A percentile compares a stretch with the other conserved stretches of the same genome.
Conservation (phyloP, 148 eudicot species). For the Rhododendron ovatum region DNA sequence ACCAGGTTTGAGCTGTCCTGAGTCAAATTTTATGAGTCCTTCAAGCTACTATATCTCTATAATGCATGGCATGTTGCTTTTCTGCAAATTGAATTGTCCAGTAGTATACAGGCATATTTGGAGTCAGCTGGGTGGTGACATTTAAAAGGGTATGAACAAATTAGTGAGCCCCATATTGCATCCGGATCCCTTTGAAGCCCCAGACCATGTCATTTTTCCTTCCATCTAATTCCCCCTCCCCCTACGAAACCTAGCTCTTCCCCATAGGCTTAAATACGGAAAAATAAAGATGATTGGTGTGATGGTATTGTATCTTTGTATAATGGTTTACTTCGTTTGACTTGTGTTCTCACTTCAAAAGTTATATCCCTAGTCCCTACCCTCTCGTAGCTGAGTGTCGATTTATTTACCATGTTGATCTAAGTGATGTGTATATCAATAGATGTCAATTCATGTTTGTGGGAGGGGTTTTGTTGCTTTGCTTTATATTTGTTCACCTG, state of each 20-base stretch:
- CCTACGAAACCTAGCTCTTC: not conserved
- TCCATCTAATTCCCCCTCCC: not conserved
- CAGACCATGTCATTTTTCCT: not conserved
- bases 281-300: not conserved
- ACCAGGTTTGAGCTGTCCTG: constrained; percentile 46
- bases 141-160: not conserved
- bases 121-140: not conserved
- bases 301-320: not conserved
- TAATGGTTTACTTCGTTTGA: not conserved
- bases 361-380: not conserved
- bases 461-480: not conserved
- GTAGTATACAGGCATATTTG: not conserved
- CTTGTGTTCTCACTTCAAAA: not conserved
- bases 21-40: not conserved
- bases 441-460: not conserved
- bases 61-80: not conserved
- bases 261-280: not conserved
- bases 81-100: not conserved
- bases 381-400: not conserved
- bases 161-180: not conserved
- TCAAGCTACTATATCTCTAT: not conserved
- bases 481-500: not conserved
- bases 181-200: not conserved
- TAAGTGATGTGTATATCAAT: not conserved
- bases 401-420: not conserved